Evolutionary conservation across 257 asterid genomes (phyloP), one percentile per base, ranked within the genome.

Genomic region (Solanum corneliomulleri): DNA sequence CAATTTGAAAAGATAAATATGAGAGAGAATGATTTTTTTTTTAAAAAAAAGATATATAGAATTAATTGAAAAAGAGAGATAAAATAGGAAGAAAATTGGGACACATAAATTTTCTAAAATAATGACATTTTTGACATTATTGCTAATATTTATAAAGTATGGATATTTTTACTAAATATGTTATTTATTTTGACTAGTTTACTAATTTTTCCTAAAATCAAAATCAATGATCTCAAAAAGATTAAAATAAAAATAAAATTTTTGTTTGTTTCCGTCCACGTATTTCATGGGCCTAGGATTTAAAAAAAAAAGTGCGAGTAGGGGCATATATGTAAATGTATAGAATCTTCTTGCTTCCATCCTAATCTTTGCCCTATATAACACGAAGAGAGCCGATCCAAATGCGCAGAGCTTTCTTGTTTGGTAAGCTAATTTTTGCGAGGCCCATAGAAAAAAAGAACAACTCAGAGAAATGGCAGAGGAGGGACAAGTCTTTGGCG

Each of bases 401-500:
- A 16, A 16, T 16, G 44, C 7, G 39, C 20, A 47, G n/a, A 47
- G 68, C 25, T 49, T 18, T 31, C 68, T 37, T 86, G 82, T 42
- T 44, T 20, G 66, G 27, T 49, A 81, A 81, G 44, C 69, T 47
- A 81, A 15, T 15, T 29, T 9, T 81, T 29, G 44, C 9, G 85
- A 18, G 29, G 29, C 49, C 31, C 44, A 15, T 13, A 42, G 45
- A 41, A 27, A 77, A 77, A 15, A 69, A 86, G 49, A 41, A 39
- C 69, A 52, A 75, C 27, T 44, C 45, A 88, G 29, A 87, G 78
- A 83, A 81, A 93, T 91, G 96, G 91, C 94, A 70, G 88, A 91
- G 41, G 99, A 93, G 80, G 98, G 98, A 88, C 97, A 91, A 31
- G 98, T 95, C 58, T 91, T 96, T 82, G 87, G 92, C 87, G 94